phyloP scores from a whole-genome alignment of 768 basidiomycete species.

The Porpolomopsis calyptriformis region DNA sequence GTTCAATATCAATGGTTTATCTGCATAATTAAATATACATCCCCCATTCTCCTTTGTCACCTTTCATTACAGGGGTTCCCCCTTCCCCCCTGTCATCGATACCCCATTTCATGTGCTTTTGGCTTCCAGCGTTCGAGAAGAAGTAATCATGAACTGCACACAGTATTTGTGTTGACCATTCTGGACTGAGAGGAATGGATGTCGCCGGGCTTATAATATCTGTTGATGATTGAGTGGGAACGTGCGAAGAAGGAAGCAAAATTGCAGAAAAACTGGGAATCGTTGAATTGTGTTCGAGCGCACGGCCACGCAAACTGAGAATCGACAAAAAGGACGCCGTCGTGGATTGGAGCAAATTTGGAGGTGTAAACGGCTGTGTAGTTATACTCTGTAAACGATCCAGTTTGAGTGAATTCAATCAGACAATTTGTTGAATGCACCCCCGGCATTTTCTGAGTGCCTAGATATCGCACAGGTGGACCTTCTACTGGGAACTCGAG shows the following conservation, averaged over 20 bases:
- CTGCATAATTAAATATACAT: conserved; percentile 33
- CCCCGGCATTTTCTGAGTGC: conserved; percentile 15
- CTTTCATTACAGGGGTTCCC: neutral
- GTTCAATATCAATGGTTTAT: no score
- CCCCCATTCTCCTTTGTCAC: conserved; percentile 35
- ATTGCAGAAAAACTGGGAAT: conserved; percentile 41
- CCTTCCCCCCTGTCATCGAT: neutral
- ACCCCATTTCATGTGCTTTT: neutral
- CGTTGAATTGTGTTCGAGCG: conserved; percentile 23
- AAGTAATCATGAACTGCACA: neutral
- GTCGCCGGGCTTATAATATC: neutral
- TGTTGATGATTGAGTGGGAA: neutral
- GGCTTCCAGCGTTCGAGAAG: neutral
- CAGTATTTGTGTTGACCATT: neutral
- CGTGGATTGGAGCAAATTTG: conserved; percentile 46
- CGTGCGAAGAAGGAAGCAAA: conserved; percentile 21
- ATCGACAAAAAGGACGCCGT: conserved; percentile 44
- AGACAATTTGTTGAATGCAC: conserved; percentile 3
- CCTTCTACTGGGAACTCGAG: conserved; percentile 22
- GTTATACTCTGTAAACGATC: conserved; percentile 19
- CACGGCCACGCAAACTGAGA: conserved; percentile 11
- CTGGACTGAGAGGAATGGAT: neutral
- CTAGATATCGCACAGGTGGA: conserved; percentile 46
- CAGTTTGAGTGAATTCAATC: neutral
- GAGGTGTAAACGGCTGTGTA: conserved; percentile 35